Percentiles rank a stretch among this genome's conserved stretches.
Evolutionary conservation across 305 asterid species (phyloP).

Genomic region (Solanum hybrid): DNA sequence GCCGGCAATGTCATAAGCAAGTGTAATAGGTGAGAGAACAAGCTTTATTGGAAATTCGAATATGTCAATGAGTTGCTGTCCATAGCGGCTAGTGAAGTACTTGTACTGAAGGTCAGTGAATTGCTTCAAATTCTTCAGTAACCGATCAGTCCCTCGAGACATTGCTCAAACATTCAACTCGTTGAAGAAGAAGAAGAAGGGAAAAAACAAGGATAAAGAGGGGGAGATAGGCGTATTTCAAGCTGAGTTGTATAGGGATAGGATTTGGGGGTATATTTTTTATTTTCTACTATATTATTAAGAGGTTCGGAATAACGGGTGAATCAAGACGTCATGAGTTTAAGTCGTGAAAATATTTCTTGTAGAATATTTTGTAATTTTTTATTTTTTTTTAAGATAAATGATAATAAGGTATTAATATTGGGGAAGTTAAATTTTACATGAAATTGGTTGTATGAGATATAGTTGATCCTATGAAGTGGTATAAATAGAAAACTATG

Average conservation of each 20-base stretch:
- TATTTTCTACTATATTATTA: too few relatives aligned
- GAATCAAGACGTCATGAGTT: background rate
- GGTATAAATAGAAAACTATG: background rate
- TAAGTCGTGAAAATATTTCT: too few relatives aligned
- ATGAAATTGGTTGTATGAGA: background rate
- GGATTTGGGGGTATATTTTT: background rate
- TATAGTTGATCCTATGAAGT: too few relatives aligned
- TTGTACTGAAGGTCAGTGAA: conserved; percentile 43
- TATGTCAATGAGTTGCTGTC: conserved; percentile 58
- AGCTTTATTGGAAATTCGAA: conserved; percentile 73
- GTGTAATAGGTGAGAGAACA: conserved; percentile 68
- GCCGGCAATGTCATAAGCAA: conserved; percentile 81
- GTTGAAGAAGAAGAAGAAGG: background rate
- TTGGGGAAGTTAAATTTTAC: too few relatives aligned
- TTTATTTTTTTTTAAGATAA: too few relatives aligned
- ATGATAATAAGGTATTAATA: too few relatives aligned
- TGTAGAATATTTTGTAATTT: too few relatives aligned
- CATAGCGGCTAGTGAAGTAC: conserved; percentile 48
- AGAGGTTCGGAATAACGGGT: rapidly evolving
- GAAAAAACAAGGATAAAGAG: background rate
- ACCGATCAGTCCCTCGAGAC: conserved; percentile 39
- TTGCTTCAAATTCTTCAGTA: conserved; percentile 30
- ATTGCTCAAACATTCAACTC: conserved; percentile 13
- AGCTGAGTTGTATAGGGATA: background rate
- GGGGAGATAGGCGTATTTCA: background rate